Evolutionary conservation across 495 filamentous ascomycete genomes (phyloP).

Genomic region (Cryomyces minteri): DNA sequence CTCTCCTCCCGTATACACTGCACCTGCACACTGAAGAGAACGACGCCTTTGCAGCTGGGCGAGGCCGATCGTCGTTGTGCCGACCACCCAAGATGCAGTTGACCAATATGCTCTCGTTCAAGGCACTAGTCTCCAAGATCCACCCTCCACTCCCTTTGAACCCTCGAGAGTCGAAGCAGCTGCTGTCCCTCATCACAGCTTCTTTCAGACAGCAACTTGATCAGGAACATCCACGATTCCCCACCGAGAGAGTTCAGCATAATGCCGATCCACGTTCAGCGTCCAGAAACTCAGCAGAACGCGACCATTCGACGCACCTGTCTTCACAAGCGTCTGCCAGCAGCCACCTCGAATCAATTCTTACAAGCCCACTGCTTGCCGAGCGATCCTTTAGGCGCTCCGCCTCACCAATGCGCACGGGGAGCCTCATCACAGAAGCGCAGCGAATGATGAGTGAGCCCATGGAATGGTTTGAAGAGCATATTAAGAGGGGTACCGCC

Average conservation of each 20-base stretch:
- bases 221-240: constrained; percentile 29
- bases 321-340: constrained; percentile 20
- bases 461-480: constrained; percentile 25
- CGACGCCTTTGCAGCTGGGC: too few relatives aligned
- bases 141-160: constrained; percentile 52
- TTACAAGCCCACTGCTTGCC: constrained; percentile 50
- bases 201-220: constrained; percentile 67
- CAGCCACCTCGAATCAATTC: constrained; percentile 41
- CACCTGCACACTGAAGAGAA: too few relatives aligned
- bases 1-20: too few relatives aligned
- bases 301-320: constrained; percentile 1
- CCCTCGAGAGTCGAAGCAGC: constrained; percentile 42
- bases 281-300: background rate
- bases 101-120: constrained; percentile 9
- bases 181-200: constrained; percentile 48
- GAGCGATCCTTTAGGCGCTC: background rate
- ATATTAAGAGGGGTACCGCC: constrained; percentile 19
- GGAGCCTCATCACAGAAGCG: background rate
- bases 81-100: constrained; percentile 8
- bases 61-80: too few relatives aligned
- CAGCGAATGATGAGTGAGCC: constrained; percentile 2
- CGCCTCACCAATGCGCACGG: background rate
- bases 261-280: background rate
- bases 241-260: background rate
- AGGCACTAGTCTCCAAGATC: constrained; percentile 26